phyloP scores from a whole-genome alignment of 2,329 filamentous ascomycete genomes.

The Phyllosticta capitalensis region DNA sequence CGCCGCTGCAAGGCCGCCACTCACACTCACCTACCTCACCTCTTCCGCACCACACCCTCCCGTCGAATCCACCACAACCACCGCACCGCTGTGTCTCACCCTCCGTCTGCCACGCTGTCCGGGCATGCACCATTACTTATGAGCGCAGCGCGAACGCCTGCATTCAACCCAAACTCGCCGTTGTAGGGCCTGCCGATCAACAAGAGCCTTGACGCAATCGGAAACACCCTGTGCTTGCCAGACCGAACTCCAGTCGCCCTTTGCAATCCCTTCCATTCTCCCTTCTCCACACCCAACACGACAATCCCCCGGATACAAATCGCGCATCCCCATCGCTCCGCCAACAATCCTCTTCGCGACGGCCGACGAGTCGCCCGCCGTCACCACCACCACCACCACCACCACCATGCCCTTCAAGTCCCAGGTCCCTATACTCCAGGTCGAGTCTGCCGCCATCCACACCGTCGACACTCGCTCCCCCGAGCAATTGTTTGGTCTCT shows the following conservation, averaged over 20 bases:
- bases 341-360: not conserved
- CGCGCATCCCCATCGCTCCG: not conserved
- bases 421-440: constrained; percentile 76
- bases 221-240: constrained; percentile 12
- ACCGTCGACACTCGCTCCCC: constrained; percentile 89
- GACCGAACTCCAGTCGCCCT: constrained; percentile 8
- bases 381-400: constrained; percentile 14
- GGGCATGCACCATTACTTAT: constrained; percentile 9
- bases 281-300: constrained; percentile 1
- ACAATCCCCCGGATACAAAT: not conserved
- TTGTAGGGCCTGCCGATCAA: constrained; percentile 15
- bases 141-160: constrained; percentile 6
- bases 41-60: constrained; percentile 4
- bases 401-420: constrained; percentile 70
- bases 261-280: constrained; percentile 3
- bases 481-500: constrained; percentile 92
- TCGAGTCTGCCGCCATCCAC: constrained; percentile 86
- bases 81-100: constrained; percentile 7
- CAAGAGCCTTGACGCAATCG: constrained; percentile 16
- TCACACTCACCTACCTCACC: constrained; percentile 4
- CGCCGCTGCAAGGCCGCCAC: constrained; percentile 11
- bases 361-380: not conserved
- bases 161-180: constrained; percentile 6
- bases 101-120: constrained; percentile 10
- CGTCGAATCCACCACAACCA: not conserved